Conservation (phyloP, 106 monocot species). For the Cymbidium sinense region DNA sequence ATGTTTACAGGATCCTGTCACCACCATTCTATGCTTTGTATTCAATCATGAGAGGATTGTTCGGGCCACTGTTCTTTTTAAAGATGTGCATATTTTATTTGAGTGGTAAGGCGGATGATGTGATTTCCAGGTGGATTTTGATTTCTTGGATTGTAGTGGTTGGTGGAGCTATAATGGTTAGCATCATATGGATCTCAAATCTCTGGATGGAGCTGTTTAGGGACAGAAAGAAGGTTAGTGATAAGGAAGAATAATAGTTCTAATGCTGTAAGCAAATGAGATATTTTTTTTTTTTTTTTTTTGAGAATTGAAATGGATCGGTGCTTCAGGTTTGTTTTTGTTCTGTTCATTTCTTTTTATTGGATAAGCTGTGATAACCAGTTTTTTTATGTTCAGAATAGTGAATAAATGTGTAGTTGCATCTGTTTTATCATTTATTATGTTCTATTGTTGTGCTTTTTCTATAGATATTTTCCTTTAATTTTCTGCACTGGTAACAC, state of each 20-base stretch:
- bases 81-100: conserved; percentile 73
- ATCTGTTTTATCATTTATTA: no score
- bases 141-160: conserved; percentile 84
- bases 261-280: not conserved
- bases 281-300: no score
- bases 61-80: conserved; percentile 71
- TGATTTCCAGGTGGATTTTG: conserved; percentile 75
- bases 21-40: conserved; percentile 71
- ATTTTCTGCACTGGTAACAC: no score
- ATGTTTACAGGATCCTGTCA: conserved; percentile 38
- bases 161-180: conserved; percentile 71
- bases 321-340: no score
- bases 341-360: no score
- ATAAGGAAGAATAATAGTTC: conserved; percentile 35
- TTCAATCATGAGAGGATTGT: conserved; percentile 58
- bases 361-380: no score
- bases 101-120: conserved; percentile 45
- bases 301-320: not conserved
- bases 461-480: no score
- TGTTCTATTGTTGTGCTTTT: no score
- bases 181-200: conserved; percentile 78
- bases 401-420: no score
- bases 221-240: conserved; percentile 18
- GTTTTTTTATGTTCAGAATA: no score
- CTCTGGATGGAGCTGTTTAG: conserved; percentile 64